Base-by-base conservation (phyloP, 2,329 filamentous ascomycete genomes). In the Apiospora aurea region DNA sequence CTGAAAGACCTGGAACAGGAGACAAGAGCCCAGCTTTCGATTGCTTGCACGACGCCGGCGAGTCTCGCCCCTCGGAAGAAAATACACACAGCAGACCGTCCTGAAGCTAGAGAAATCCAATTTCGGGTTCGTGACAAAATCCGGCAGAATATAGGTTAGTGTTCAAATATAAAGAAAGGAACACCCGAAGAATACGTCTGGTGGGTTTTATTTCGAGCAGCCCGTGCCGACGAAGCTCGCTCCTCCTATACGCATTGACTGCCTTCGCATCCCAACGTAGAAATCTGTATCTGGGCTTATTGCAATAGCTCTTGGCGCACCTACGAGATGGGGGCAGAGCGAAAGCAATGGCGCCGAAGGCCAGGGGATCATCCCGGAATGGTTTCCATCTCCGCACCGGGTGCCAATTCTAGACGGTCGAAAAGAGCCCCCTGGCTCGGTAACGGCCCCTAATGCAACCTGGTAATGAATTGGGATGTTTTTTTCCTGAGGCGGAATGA, bases 361-460 rank as follows among this genome's bases (percentile, higher is more conserved):
- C 57, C 41, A 64, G 57, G 57, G 34, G 57, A 38, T 41, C 3
- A n/a, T 41, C 57, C 57, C 57, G 29, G 34, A 64, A 64, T 41
- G 57, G 57, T 8, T 41, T 64, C 57, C 57, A 64, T 64, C 57
- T 64, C 57, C 57, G 57, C 57, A 64, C 57, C 57, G 34, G 41
- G 38, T 64, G 57, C 57, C 57, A 41, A 64, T 64, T 38, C 57
- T 41, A 64, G 57, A 24, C 29, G 29, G 57, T 7, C 57, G 34
- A 38, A 38, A 41, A 64, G 57, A 41, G n/a, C 8, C 34, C 57
- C 57, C 57, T 41, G 57, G 57, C 34, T 21, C 57, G 38, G 57
- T 41, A 34, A 61, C 53, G 53, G 53, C 16, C 29, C 53, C 53
- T 34, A 21, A 61, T 61, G 53, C 34, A 61, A 61, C 53, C 53